Percentiles rank a stretch among this genome's conserved stretches.
phyloP scores from a whole-genome alignment of 371 early-diverging fungal species.

The Lichtheimia hyalospora region DNA sequence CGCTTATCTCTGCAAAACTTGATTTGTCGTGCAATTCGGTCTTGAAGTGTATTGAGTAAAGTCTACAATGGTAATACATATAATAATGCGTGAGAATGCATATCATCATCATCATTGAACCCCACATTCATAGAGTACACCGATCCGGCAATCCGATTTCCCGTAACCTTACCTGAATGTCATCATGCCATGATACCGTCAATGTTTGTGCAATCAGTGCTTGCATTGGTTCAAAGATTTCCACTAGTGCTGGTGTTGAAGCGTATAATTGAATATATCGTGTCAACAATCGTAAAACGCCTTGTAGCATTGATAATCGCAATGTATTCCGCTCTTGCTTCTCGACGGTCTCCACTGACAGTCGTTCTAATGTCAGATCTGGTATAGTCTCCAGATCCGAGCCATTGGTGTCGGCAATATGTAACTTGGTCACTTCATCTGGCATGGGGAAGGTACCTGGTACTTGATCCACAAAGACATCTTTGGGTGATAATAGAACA shows the following conservation, averaged over 20 bases:
- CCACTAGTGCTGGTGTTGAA: slow-evolving; percentile 58
- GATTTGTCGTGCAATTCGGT: slow-evolving; percentile 52
- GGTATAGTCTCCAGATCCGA: slow-evolving; percentile 20
- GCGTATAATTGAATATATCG: slow-evolving; percentile 56
- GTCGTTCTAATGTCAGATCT: slow-evolving; percentile 20
- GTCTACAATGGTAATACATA: slow-evolving; percentile 10
- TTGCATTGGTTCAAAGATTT: slow-evolving; percentile 56
- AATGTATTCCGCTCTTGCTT: slow-evolving; percentile 14
- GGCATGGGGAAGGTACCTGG: slow-evolving; percentile 57
- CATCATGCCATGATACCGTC: slow-evolving; percentile 26
- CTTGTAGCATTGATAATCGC: slow-evolving; percentile 38
- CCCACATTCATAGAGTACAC: too few species aligned
- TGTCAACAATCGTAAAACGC: slow-evolving; percentile 44
- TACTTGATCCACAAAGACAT: slow-evolving; percentile 29
- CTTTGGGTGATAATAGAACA: slow-evolving; percentile 52
- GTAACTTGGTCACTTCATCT: slow-evolving; percentile 27
- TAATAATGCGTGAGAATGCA: background rate
- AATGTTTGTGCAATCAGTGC: slow-evolving; percentile 33
- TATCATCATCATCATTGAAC: background rate
- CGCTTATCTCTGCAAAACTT: slow-evolving; percentile 60
- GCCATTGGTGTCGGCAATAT: slow-evolving; percentile 30
- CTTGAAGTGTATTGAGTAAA: slow-evolving; percentile 26
- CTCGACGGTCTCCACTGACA: slow-evolving; percentile 22
- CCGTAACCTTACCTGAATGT: slow-evolving; percentile 26
- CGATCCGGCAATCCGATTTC: background rate